Conservation (phyloP, 371 early-diverging fungal species). For the Mortierella sp. region DNA sequence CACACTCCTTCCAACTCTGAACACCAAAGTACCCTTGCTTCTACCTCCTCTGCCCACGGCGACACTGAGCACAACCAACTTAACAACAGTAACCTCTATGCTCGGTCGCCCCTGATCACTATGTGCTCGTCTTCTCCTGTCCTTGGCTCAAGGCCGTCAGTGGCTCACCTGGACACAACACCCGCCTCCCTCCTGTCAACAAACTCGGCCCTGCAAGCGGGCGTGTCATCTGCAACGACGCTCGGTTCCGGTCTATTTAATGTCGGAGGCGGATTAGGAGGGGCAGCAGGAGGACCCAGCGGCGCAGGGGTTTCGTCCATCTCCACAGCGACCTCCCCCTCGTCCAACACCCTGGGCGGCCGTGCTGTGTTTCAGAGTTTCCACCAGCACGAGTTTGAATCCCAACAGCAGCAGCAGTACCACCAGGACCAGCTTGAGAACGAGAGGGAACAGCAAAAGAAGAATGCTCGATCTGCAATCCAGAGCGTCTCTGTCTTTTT, state of each 20-base stretch:
- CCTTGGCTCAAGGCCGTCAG: slow-evolving; percentile 17
- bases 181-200: slow-evolving; percentile 5
- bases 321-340: slow-evolving; percentile 26
- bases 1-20: slow-evolving; percentile 15
- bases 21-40: slow-evolving; percentile 37
- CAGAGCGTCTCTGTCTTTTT: slow-evolving; percentile 31
- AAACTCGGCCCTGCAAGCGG: slow-evolving; percentile 13
- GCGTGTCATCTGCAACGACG: slow-evolving; percentile 14
- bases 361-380: slow-evolving; percentile 31
- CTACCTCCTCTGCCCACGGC: background rate
- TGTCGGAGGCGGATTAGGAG: background rate
- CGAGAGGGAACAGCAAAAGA: slow-evolving; percentile 42
- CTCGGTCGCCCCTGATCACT: slow-evolving; percentile 11
- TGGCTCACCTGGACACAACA: slow-evolving; percentile 4
- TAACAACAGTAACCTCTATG: slow-evolving; percentile 2
- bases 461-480: slow-evolving; percentile 45
- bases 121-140: slow-evolving; percentile 27
- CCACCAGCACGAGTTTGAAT: slow-evolving; percentile 21
- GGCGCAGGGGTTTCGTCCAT: slow-evolving; percentile 14
- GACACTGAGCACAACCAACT: background rate
- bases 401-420: slow-evolving; percentile 29
- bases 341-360: slow-evolving; percentile 28
- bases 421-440: slow-evolving; percentile 22
- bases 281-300: slow-evolving; percentile 2
- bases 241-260: slow-evolving; percentile 19